Evolutionary conservation across 139 green algal genomes (phyloP), one percentile per base, ranked within the genome.

Genomic region (Chlorella vulgaris): DNA sequence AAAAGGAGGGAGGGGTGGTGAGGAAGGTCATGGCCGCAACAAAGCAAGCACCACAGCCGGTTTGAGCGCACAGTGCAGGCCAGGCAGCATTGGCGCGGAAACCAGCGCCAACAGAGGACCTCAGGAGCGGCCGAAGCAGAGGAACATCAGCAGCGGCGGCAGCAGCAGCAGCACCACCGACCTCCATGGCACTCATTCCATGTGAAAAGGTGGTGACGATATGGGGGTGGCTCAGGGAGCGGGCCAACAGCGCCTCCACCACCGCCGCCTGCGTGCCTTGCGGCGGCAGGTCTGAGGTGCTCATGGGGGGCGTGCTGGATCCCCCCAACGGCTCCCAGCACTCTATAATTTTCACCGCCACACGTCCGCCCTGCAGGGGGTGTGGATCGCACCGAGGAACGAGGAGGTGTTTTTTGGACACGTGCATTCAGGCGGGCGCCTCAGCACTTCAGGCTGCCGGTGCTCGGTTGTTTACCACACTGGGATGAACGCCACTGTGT

Each of bases 281-380:
- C 8, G n/a, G 19, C 55, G 55, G 67, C 67, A 50, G n/a, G 33
- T 19, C 22, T 28, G 3, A 6, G 7, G 53, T 36, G 50, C 5
- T 22, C 0, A 26, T 5, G 2, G 26, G 39, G 21, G 39, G 8
- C 24, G 26, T 6, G 18, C 29, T 74, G 21, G 67, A 38, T 6
- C 62, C n/a, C 62, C n/a, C 7, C 62, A 40, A 7, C 29, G 62
- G 62, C 62, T 43, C 62, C 62, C 62, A 78, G 71, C 50, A 67
- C 50, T 80, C 74, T 19, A 80, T 33, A 18, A 80, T 42, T n/a
- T 80, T 80, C 18, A 80, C 74, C 2, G 38, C 42, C 26, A 80
- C 74, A n/a, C 74, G 74, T 8, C 74, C 74, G 39, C 74, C 74
- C 74, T 80, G 74, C 26, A 21, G 67, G 21, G 24, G 66, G 42